Base-by-base conservation (phyloP, 208 protist genomes). In the Acanthamoeba triangularis region DNA sequence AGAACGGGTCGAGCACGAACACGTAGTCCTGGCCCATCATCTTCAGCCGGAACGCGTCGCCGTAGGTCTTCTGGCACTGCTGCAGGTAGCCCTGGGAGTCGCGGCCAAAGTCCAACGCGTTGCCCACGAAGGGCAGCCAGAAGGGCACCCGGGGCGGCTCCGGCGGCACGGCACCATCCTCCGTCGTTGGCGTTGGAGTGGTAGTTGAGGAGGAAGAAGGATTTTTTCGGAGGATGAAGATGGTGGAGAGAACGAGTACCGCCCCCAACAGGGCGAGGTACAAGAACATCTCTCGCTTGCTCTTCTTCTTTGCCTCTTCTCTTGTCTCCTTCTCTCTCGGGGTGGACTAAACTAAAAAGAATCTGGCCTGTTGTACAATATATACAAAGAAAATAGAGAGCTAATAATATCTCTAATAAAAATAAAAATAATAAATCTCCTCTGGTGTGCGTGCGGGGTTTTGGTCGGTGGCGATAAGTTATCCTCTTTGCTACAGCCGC, bases 1-100 rank as follows among this genome's bases (percentile, higher is more conserved):
- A 90, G 33, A 65, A 59, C n/a, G 82, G 82, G 82, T 90, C 82
- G 49, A 65, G 47, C 52, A 90, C 52, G 49, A 90, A 90, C 13
- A 65, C 54, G 52, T 67, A 65, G 49, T 47, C n/a, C 54, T 90
- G 82, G 23, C 82, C 82, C 52, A 65, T 47, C 52, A 90, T 65
- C 52, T 67, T 90, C n/a, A 90, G 41, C 6, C 52, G 28, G 82
- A 90, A 90, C 52, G 44, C 82, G 82, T 90, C 82, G 33, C 82
- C 82, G 25, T 65, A 65, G 23, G 33, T 6, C 82, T 8, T 28
- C 14, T 63, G 47, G 82, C 82, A 90, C 18, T 82, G 37, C 74
- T 82, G 35, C 74, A 82, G 74, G 37, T 33, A 82, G 28, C 35
- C 74, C 35, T 28, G 8, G 35, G 74, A 82, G 74, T 82, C 20